Percentiles rank a stretch among this genome's conserved stretches.
Evolutionary conservation across 805 yeast genomes (phyloP).

Genomic region (Nakazawaea molendinolei): DNA sequence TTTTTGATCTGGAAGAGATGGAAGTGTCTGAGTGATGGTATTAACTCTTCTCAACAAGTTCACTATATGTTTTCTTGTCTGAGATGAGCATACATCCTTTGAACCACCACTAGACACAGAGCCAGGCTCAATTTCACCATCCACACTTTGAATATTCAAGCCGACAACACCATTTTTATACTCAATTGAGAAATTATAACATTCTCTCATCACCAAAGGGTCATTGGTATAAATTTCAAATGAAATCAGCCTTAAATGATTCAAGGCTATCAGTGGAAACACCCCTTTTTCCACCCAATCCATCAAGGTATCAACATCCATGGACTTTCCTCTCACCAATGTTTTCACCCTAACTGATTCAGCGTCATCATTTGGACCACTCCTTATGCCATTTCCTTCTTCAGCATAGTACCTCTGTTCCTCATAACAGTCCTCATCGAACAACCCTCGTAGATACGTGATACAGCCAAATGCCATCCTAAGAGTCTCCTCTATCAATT

Average conservation of each 20-base stretch:
- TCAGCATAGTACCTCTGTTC: conserved; percentile 40
- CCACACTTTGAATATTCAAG: conserved; percentile 10
- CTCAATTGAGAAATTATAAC: conserved; percentile 41
- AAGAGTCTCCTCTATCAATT: conserved; percentile 40
- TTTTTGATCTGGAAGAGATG: conserved; percentile 41
- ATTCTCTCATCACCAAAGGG: conserved; percentile 40
- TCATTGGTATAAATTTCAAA: conserved; percentile 34
- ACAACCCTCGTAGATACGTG: conserved; percentile 49
- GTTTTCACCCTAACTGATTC: conserved; percentile 39
- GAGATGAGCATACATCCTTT: conserved; percentile 19
- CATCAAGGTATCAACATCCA: conserved; percentile 40
- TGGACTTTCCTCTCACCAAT: conserved; percentile 37
- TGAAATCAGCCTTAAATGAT: conserved; percentile 38
- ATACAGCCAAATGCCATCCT: conserved; percentile 51
- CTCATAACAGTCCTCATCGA: conserved; percentile 46
- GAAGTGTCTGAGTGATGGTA: conserved; percentile 45
- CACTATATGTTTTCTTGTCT: conserved; percentile 38
- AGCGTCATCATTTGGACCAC: neutral
- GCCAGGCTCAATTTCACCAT: neutral
- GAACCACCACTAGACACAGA: too few species aligned
- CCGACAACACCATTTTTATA: conserved; percentile 25
- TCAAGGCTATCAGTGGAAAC: conserved; percentile 33
- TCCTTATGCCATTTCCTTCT: conserved; percentile 20
- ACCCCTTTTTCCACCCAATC: conserved; percentile 51
- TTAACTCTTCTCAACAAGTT: conserved; percentile 45